Evolutionary conservation across 768 basidiomycete species (phyloP).

Genomic region (Lentinula sp.): DNA sequence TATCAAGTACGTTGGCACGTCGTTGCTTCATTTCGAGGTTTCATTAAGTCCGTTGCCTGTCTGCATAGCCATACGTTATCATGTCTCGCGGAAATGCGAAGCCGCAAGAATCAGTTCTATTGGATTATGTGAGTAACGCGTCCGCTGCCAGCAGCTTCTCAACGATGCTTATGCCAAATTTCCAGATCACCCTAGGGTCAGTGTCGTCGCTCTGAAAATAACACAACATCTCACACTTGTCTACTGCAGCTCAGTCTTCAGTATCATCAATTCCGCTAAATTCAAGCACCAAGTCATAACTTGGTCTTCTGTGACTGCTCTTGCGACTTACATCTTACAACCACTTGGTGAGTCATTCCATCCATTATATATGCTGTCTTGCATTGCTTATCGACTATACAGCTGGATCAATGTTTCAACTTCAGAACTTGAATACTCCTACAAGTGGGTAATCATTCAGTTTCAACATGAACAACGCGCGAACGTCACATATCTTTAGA

Average conservation of each 20-base stretch:
- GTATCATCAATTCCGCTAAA: constrained; percentile 38
- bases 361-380: constrained; percentile 11
- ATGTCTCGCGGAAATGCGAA: constrained; percentile 45
- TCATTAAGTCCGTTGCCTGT: neutral
- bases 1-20: constrained; percentile 43
- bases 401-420: constrained; percentile 39
- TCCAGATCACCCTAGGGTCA: constrained; percentile 41
- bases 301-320: constrained; percentile 43
- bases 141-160: neutral
- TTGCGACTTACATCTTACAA: constrained; percentile 43
- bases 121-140: constrained; percentile 50
- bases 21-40: no score
- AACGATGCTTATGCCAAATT: neutral
- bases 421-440: constrained; percentile 21
- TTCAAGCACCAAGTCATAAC: constrained; percentile 52
- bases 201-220: neutral
- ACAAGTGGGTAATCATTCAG: constrained; percentile 13
- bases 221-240: neutral
- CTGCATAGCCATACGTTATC: constrained; percentile 52
- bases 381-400: constrained; percentile 11
- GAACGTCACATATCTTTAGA: neutral
- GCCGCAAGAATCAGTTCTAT: constrained; percentile 54
- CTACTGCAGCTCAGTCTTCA: constrained; percentile 31
- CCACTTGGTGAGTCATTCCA: constrained; percentile 38
- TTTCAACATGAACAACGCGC: neutral